Evolutionary conservation across 176 grass and related monocot genomes (phyloP), one percentile per base, ranked within the genome.

Genomic region (Elymus sibiricus): DNA sequence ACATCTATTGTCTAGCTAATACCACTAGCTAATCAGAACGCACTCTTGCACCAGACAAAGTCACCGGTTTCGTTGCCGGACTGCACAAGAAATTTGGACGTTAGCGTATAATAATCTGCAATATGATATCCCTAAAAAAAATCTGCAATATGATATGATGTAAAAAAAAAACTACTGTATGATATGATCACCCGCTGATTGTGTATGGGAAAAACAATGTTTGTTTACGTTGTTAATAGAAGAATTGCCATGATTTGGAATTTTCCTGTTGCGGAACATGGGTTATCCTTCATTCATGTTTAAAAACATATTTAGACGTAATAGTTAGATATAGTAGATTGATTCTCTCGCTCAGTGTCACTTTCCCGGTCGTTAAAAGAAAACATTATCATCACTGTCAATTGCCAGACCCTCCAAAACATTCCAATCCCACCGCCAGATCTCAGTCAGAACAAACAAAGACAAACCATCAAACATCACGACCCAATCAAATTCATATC

Each of bases 331-430:
- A 83, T 64, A 65, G 25, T 22, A 80, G 9, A 76, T 29, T 22
- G 64, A 83, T 66, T 67, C 55, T 74, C 61, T n/a, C 83, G 58
- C 25, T 83, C 72, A 60, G 58, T 83, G 89, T 90, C 89, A 65
- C 66, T 87, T 83, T 90, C 84, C 64, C 61, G 47, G 84, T 67
- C 58, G 84, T 83, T 83, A 79, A 19, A 87, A 60, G 22, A 59
- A 14, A 87, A 79, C 84, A 87, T 60, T 79, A 43, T 86, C 32
- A 60, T 74, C 84, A 28, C 43, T 37, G 34, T 74, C 80, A 67
- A n/a, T 37, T 56, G 58, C 55, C 80, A 74, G 69, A 71, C 6
- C 32, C 42, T 78, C 24, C 62, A 11, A 86, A 82, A 86, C 84
- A 70, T 72, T 27, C 12, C 49, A 61, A 47, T 9, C 65, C 7